These are phyloP conservation scores for Dalbergia cochinchinensis DNA, from an alignment of 306 rosid species.

Conservation along the genomic window DNA sequence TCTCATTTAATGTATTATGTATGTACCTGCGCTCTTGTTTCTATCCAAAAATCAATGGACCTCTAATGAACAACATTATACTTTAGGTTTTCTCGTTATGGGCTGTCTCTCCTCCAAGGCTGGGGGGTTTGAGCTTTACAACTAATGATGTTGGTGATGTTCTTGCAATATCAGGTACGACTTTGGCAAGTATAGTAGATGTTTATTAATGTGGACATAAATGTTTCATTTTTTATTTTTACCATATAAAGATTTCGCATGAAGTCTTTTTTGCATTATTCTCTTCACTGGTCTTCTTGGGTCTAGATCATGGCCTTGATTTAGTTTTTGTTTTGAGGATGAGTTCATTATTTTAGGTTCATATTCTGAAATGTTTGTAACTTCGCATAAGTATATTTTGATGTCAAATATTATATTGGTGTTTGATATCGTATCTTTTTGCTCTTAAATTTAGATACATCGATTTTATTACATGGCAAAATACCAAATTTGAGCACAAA, in stretches of 20 bases:
- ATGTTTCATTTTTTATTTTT: not conserved
- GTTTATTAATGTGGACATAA: not conserved
- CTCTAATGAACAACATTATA: not conserved
- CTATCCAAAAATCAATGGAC: not conserved
- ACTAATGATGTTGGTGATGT: constrained; percentile 74
- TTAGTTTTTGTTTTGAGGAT: not conserved
- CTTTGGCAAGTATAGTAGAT: not conserved
- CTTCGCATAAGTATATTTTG: not conserved
- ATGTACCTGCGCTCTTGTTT: too few species aligned
- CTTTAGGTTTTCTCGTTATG: constrained; percentile 85
- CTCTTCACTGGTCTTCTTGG: too few species aligned
- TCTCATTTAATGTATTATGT: not conserved
- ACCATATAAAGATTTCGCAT: too few species aligned
- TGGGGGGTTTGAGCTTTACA: constrained; percentile 77
- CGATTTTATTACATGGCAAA: not conserved
- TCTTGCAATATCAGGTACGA: constrained; percentile 73
- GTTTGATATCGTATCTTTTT: not conserved
- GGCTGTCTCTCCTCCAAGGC: constrained; percentile 71
- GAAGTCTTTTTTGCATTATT: too few species aligned
- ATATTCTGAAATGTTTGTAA: not conserved
- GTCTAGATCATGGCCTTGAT: not conserved
- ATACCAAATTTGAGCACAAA: not conserved
- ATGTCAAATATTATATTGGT: not conserved
- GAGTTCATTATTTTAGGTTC: not conserved
- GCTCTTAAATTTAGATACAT: not conserved